phyloP scores from a whole-genome alignment of 805 yeast species.

The Starmerella sp. region DNA sequence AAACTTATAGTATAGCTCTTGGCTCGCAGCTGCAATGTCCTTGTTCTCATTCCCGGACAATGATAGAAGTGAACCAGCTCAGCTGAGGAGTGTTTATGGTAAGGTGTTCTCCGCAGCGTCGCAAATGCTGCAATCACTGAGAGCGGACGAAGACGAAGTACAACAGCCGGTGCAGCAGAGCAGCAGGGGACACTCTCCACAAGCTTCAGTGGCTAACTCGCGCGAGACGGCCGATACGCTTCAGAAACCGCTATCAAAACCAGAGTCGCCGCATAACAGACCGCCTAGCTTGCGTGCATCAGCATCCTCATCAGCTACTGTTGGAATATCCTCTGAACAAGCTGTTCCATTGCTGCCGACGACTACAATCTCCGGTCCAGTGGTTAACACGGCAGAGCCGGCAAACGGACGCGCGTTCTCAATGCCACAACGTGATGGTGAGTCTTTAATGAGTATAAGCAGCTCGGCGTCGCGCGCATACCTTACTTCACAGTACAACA shows the following conservation, averaged over 20 bases:
- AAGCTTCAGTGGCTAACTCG: background rate
- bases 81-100: constrained; percentile 12
- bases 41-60: constrained; percentile 18
- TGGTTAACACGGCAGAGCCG: background rate
- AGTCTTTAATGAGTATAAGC: constrained; percentile 20
- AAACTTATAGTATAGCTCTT: too few relatives aligned
- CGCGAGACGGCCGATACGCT: background rate
- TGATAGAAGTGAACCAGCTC: constrained; percentile 8
- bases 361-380: background rate
- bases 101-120: constrained; percentile 20
- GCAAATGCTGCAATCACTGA: constrained; percentile 14
- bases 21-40: constrained; percentile 4
- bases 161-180: background rate
- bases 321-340: constrained; percentile 15
- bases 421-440: constrained; percentile 14
- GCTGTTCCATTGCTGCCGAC: constrained; percentile 15
- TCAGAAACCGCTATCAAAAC: background rate
- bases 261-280: background rate
- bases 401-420: background rate
- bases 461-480: constrained; percentile 22
- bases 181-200: background rate
- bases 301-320: constrained; percentile 11
- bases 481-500: constrained; percentile 21
- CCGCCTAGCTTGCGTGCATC: constrained; percentile 6
- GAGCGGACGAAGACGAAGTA: constrained; percentile 10